Evolutionary conservation across 805 yeast genomes (phyloP).

Genomic region (Candida insectorum): DNA sequence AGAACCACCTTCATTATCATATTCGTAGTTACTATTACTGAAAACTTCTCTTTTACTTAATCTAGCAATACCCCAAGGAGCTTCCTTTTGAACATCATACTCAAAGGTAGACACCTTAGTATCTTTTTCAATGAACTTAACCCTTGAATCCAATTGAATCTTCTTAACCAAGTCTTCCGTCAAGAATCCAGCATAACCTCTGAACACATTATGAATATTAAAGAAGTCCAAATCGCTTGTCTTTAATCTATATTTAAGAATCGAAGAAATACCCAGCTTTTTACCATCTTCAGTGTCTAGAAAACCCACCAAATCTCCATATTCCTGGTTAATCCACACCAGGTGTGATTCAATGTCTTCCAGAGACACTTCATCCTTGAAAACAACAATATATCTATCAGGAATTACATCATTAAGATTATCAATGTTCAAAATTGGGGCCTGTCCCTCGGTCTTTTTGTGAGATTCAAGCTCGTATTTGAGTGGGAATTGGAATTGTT

Average conservation of each 20-base stretch:
- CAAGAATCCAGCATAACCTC: constrained; percentile 85
- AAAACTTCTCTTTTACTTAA: constrained; percentile 29
- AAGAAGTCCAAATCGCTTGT: constrained; percentile 44
- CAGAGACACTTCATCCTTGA: constrained; percentile 58
- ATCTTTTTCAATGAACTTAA: constrained; percentile 42
- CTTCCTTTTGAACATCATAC: constrained; percentile 34
- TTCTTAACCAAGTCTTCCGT: constrained; percentile 14
- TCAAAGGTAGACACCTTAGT: constrained; percentile 28
- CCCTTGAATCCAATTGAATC: constrained; percentile 14
- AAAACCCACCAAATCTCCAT: constrained; percentile 6
- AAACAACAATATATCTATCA: constrained; percentile 77
- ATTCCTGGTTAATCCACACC: constrained; percentile 50
- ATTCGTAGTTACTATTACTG: constrained; percentile 24
- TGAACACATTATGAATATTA: constrained; percentile 50
- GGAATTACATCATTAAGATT: constrained; percentile 40
- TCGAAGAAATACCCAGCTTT: constrained; percentile 7
- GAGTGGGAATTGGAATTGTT: constrained; percentile 4
- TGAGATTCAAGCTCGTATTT: neutral
- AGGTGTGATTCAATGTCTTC: constrained; percentile 59
- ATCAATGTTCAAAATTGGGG: constrained; percentile 12
- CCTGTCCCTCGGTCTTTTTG: constrained; percentile 2
- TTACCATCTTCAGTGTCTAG: constrained; percentile 1
- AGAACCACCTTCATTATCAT: constrained; percentile 36
- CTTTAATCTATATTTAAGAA: constrained; percentile 10
- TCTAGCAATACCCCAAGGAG: constrained; percentile 42